Percentiles rank a stretch among this genome's conserved stretches.
Conservation (phyloP, 2,329 filamentous ascomycete species). For the Phoma sp. region DNA sequence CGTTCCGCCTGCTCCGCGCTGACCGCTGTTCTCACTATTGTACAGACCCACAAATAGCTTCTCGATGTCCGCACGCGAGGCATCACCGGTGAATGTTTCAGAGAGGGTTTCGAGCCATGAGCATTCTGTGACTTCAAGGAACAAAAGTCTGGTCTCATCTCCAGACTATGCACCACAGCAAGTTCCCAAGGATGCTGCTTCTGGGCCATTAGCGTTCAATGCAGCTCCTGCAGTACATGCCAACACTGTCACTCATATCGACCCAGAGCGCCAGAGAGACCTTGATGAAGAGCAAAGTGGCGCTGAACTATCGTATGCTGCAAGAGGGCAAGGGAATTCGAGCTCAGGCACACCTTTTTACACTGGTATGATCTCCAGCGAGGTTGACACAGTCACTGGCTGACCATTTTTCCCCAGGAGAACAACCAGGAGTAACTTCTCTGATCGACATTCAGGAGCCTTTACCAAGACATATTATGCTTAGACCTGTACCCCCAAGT, state of each 20-base stretch:
- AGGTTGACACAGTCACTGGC: neutral
- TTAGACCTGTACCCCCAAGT: neutral
- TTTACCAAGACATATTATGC: constrained; percentile 11
- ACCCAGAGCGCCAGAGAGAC: constrained; percentile 12
- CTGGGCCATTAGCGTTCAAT: neutral
- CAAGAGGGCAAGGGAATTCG: neutral
- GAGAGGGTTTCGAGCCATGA: too few species aligned
- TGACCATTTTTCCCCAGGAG: neutral
- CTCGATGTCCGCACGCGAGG: neutral
- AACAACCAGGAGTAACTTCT: constrained; percentile 10
- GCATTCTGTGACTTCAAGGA: neutral
- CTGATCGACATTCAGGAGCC: constrained; percentile 6
- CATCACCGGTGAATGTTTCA: neutral
- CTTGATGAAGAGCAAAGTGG: constrained; percentile 14
- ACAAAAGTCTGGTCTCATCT: neutral
- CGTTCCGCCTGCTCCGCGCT: neutral
- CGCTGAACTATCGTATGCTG: constrained; percentile 12
- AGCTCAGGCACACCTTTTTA: constrained; percentile 14
- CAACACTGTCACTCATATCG: neutral
- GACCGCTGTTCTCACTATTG: neutral
- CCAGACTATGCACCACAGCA: neutral
- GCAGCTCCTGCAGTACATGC: neutral
- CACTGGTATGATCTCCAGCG: neutral
- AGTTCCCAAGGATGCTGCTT: neutral
- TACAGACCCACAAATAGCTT: neutral